These are phyloP conservation scores for Pichia deserticola DNA, from an alignment of 805 yeast genomes.

Conservation along the genomic window DNA sequence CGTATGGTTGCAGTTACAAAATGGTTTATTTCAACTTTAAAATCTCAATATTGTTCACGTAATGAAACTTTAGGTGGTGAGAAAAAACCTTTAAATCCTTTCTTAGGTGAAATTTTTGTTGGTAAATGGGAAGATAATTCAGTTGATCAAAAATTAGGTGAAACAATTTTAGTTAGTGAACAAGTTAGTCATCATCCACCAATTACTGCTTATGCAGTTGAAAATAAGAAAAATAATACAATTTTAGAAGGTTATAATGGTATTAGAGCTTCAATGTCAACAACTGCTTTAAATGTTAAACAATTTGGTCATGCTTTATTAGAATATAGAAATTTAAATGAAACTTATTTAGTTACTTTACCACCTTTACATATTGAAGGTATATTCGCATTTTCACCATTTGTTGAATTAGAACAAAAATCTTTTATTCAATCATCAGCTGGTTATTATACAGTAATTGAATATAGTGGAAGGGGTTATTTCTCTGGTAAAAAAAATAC, in stretches of 20 bases:
- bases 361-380: constrained; percentile 97
- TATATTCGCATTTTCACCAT: constrained; percentile 81
- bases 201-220: constrained; percentile 82
- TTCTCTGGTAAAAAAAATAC: constrained; percentile 92
- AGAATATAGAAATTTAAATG: constrained; percentile 53
- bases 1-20: constrained; percentile 75
- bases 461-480: constrained; percentile 89
- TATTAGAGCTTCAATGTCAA: constrained; percentile 73
- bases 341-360: constrained; percentile 71
- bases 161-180: constrained; percentile 72
- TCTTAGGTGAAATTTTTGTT: constrained; percentile 87
- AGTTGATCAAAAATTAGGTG: constrained; percentile 50
- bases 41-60: constrained; percentile 91
- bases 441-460: constrained; percentile 68
- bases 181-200: constrained; percentile 99
- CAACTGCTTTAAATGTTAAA: constrained; percentile 72
- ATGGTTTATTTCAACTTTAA: constrained; percentile 87
- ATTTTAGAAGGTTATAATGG: constrained; percentile 84
- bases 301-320: constrained; percentile 89
- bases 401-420: constrained; percentile 87
- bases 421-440: constrained; percentile 76
- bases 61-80: constrained; percentile 90
- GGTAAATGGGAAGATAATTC: constrained; percentile 73
- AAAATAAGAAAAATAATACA: constrained; percentile 63
- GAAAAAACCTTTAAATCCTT: constrained; percentile 95